Base-by-base conservation (phyloP, 805 yeast genomes). In the Nakazawaea populi region DNA sequence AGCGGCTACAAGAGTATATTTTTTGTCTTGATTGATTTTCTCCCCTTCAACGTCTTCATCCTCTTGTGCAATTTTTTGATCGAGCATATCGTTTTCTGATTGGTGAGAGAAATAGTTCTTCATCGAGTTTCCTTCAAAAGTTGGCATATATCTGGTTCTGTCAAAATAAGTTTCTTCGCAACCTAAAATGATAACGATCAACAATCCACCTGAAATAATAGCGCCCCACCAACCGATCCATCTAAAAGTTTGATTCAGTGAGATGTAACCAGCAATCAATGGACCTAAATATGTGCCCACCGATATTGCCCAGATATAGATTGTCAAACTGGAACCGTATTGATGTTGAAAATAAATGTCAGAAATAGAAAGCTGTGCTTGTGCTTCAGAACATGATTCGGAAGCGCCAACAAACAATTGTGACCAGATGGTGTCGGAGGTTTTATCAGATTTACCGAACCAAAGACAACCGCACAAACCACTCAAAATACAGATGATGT, bases 271-370 rank as follows among this genome's bases (percentile, higher is more conserved):
- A 18, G 89, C 91, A 55, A 86, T 75, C 48, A 88, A 67, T 1
- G 96, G 95, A 2, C 94, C 92, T 53, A 87, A 67, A 61, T 83
- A 87, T 1, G 91, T 84, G 49, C 94, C 92, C 11, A 83, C 77
- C 35, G 90, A 82, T 4, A 89, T 82, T 29, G 88, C 83, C 67
- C 87, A 60, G 55, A 86, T 87, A 66, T 87, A 89, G 12, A 82
- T 71, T 0, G 94, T 87, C 64, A 89, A 74, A 10, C 80, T 81
- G 31, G 83, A 71, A 47, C 91, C 89, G 28, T 87, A 71, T 61
- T 87, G 90, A 64, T 88, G 96, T 56, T 82, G 85, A 66, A 75
- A 88, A 62, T 80, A 88, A 62, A 87, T 76, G 62, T 89, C 96
- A 2, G 89, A 77, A 58, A 76, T 74, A 44, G 82, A 83, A 58